Percentiles rank a stretch among this genome's conserved stretches.
Conservation (phyloP, 192 early-diverging fungal species). For the Backusella tarrabulga region DNA sequence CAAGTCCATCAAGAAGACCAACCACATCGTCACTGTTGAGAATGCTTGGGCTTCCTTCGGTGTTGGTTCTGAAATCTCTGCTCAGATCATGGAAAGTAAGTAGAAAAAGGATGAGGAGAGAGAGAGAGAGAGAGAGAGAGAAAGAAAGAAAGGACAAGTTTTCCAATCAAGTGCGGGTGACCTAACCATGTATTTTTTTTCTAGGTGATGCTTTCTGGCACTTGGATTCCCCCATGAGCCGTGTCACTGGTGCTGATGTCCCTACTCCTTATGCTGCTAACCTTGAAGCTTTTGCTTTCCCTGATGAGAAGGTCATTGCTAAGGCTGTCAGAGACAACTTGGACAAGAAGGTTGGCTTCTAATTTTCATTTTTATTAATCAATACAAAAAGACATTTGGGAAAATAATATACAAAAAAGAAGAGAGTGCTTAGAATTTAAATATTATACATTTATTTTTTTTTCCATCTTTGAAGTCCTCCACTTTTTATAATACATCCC, state of each 20-base stretch:
- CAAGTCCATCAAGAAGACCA: slow-evolving; percentile 96
- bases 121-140: not conserved
- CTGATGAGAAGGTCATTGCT: slow-evolving; percentile 79
- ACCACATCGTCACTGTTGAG: slow-evolving; percentile 94
- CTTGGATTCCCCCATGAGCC: slow-evolving; percentile 91
- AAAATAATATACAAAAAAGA: not conserved
- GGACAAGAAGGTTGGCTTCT: slow-evolving; percentile 37
- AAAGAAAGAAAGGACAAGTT: not conserved
- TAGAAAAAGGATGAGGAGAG: not conserved
- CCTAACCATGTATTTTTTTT: not conserved
- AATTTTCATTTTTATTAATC: slow-evolving; percentile 1
- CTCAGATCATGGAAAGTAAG: slow-evolving; percentile 89
- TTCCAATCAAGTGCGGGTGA: not conserved
- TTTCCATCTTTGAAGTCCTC: not conserved
- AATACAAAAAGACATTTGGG: not conserved
- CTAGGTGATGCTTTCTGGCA: slow-evolving; percentile 87
- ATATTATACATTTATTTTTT: not conserved
- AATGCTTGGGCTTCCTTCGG: slow-evolving; percentile 94
- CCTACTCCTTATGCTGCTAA: slow-evolving; percentile 97
- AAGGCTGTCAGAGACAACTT: slow-evolving; percentile 75
- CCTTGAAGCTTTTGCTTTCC: slow-evolving; percentile 88
- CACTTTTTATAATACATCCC: slow-evolving; percentile 4
- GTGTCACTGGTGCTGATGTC: slow-evolving; percentile 95
- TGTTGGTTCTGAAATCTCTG: slow-evolving; percentile 93
- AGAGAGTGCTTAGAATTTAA: not conserved